These are phyloP conservation scores for Posidonia oceanica DNA, from an alignment of 116 monocot species.

Conservation along the genomic window DNA sequence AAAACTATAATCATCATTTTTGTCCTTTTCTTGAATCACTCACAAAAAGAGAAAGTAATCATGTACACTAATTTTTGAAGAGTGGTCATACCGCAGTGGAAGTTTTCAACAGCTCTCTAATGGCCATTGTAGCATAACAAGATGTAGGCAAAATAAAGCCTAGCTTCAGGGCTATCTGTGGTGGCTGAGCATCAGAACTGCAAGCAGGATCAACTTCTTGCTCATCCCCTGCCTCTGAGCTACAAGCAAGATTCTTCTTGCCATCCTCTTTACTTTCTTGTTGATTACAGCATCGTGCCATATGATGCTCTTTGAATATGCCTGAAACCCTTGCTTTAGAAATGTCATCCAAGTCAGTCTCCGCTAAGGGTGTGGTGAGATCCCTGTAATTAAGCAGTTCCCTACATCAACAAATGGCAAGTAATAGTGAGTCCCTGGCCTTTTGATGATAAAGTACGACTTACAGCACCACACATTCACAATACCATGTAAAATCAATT, in stretches of 20 bases:
- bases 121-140: slow-evolving; percentile 97
- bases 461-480: not conserved
- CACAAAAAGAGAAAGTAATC: not conserved
- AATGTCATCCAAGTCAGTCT: slow-evolving; percentile 76
- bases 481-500: slow-evolving; percentile 60
- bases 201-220: slow-evolving; percentile 5
- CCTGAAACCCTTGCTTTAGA: slow-evolving; percentile 10
- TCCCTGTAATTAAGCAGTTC: slow-evolving; percentile 65
- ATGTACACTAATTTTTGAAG: not conserved
- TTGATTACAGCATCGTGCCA: not conserved
- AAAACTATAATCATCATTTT: too few species aligned
- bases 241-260: slow-evolving; percentile 7
- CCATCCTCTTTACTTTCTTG: slow-evolving; percentile 2
- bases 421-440: not conserved
- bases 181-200: slow-evolving; percentile 13
- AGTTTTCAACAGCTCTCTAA: slow-evolving; percentile 78
- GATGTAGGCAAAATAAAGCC: slow-evolving; percentile 71
- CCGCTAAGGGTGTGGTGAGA: slow-evolving; percentile 33
- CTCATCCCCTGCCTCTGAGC: not conserved
- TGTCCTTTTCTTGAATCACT: too few species aligned
- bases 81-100: slow-evolving; percentile 66
- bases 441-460: not conserved
- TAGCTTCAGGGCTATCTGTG: slow-evolving; percentile 65
- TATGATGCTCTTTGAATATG: slow-evolving; percentile 2
- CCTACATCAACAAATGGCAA: slow-evolving; percentile 33